Percentiles rank a stretch among this genome's conserved stretches.
phyloP scores from a whole-genome alignment of 2,329 filamentous ascomycete species.

The Exserohilum rostratum region DNA sequence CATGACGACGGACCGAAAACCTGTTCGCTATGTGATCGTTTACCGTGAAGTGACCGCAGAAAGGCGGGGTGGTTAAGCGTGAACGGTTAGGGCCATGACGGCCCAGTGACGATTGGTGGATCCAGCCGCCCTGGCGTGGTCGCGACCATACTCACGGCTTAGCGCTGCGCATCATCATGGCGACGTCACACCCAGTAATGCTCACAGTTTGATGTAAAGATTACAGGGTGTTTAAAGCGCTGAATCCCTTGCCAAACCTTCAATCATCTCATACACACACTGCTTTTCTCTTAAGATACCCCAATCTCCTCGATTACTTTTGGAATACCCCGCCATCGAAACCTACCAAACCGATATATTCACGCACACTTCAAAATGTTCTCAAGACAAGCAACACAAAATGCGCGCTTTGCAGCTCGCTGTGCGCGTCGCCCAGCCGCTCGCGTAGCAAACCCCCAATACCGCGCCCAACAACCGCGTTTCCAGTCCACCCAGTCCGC shows the following conservation, averaged over 20 bases:
- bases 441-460: conserved; percentile 31
- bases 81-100: conserved; percentile 8
- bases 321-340: neutral
- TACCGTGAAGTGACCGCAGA: neutral
- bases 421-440: conserved; percentile 36
- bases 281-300: conserved; percentile 7
- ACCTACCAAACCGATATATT: conserved; percentile 10
- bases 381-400: conserved; percentile 42
- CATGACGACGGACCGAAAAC: neutral
- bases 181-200: conserved; percentile 11
- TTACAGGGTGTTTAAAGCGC: conserved; percentile 11
- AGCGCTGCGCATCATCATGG: conserved; percentile 18
- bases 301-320: conserved; percentile 7
- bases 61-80: conserved; percentile 12
- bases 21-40: conserved; percentile 3
- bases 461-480: conserved; percentile 38
- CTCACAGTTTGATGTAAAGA: conserved; percentile 5
- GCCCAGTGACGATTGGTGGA: conserved; percentile 10
- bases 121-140: neutral
- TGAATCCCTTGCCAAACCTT: conserved; percentile 1
- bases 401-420: conserved; percentile 38
- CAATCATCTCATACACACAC: conserved; percentile 1
- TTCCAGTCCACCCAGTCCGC: conserved; percentile 43
- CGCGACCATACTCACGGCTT: neutral
- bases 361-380: conserved; percentile 28